Conservation (phyloP, 441 rosid genomes). For the Adansonia grandidieri region DNA sequence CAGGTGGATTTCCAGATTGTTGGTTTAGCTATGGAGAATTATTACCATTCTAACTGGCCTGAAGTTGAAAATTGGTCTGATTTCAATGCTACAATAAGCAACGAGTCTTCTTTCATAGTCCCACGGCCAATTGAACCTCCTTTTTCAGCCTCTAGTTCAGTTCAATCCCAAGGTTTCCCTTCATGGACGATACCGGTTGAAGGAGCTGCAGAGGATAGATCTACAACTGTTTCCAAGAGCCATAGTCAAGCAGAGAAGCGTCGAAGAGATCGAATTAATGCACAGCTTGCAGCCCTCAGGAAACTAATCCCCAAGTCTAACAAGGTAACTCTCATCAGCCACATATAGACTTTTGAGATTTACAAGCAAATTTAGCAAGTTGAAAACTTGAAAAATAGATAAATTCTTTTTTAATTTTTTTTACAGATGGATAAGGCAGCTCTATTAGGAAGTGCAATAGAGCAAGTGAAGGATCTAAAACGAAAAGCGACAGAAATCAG, state of each 20-base stretch:
- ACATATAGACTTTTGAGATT: background rate
- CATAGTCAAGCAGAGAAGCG: constrained; percentile 95
- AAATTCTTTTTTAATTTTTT: background rate
- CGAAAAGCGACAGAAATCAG: constrained; percentile 59
- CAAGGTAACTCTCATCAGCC: constrained; percentile 49
- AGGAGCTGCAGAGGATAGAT: constrained; percentile 47
- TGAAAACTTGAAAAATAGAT: too few species aligned
- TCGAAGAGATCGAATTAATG: constrained; percentile 83
- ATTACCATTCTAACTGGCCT: constrained; percentile 34
- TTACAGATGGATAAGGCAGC: constrained; percentile 96
- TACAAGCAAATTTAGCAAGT: background rate
- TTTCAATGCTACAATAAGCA: constrained; percentile 26
- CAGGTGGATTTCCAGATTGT: background rate
- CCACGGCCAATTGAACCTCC: constrained; percentile 48
- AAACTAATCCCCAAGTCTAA: constrained; percentile 87
- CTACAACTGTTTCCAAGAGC: constrained; percentile 62
- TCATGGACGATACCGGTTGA: constrained; percentile 38
- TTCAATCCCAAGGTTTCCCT: constrained; percentile 37
- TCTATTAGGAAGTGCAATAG: constrained; percentile 71
- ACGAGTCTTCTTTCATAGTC: constrained; percentile 33
- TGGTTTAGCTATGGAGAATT: constrained; percentile 40
- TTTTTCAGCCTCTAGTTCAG: constrained; percentile 35
- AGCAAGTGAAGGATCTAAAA: constrained; percentile 76
- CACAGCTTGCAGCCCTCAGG: constrained; percentile 80
- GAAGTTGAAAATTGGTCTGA: constrained; percentile 41